Evolutionary conservation across 805 yeast species (phyloP).

Genomic region (Spathaspora arborariae): DNA sequence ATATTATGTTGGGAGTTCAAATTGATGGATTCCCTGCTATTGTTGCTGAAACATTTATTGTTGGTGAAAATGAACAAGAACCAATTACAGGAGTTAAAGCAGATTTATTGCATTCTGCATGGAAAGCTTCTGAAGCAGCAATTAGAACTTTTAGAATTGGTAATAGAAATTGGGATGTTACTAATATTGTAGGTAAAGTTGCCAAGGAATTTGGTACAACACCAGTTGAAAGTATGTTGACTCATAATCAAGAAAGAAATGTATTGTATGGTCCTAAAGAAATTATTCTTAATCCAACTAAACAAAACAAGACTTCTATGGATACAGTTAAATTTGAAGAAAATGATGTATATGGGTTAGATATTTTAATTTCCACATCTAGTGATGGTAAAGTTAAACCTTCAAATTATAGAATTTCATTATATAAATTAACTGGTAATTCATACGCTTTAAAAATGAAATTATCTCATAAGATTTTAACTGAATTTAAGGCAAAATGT

Average conservation of each 20-base stretch:
- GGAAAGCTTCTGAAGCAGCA: slow-evolving; percentile 79
- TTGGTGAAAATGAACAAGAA: slow-evolving; percentile 44
- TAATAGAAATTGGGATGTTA: slow-evolving; percentile 71
- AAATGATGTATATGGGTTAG: slow-evolving; percentile 76
- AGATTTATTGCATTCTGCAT: slow-evolving; percentile 66
- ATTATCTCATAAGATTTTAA: slow-evolving; percentile 61
- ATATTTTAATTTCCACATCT: slow-evolving; percentile 62
- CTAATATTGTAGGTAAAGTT: slow-evolving; percentile 59
- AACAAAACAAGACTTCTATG: slow-evolving; percentile 59
- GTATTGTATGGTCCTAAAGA: slow-evolving; percentile 72
- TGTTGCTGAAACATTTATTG: slow-evolving; percentile 64
- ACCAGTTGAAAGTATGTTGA: slow-evolving; percentile 73
- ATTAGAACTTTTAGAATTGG: slow-evolving; percentile 63
- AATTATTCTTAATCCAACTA: slow-evolving; percentile 70
- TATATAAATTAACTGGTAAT: slow-evolving; percentile 69
- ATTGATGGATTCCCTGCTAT: slow-evolving; percentile 72
- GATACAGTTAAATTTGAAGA: slow-evolving; percentile 65
- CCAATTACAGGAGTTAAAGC: slow-evolving; percentile 58
- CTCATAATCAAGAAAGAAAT: slow-evolving; percentile 66
- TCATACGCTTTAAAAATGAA: slow-evolving; percentile 67
- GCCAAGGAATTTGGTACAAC: slow-evolving; percentile 55
- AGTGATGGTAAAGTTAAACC: slow-evolving; percentile 62
- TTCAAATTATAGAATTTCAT: slow-evolving; percentile 59
- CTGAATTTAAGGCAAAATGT: slow-evolving; percentile 64
- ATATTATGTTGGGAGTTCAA: slow-evolving; percentile 71